Conservation (phyloP, 768 basidiomycete species). For the Mycena kentingensis region DNA sequence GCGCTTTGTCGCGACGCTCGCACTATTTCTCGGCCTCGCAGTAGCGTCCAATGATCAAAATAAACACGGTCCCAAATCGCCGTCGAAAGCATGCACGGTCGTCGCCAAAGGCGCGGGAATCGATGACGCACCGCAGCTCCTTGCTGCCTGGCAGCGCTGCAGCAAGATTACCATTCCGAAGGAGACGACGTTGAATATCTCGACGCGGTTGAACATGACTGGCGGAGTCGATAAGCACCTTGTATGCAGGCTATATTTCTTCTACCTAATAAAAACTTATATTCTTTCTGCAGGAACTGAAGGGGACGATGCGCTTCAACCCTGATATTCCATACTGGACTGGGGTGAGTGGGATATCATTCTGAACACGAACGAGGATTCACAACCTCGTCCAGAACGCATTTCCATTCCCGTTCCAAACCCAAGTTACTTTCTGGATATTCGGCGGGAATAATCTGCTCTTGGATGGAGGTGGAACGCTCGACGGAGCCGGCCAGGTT, state of each 20-base stretch:
- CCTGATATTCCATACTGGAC: slow-evolving; percentile 56
- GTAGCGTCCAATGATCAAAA: not conserved
- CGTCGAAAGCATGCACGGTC: not conserved
- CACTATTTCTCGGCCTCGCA: not conserved
- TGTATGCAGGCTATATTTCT: slow-evolving; percentile 31
- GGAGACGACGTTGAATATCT: slow-evolving; percentile 50
- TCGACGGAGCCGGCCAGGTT: slow-evolving; percentile 65
- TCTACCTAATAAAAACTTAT: not conserved
- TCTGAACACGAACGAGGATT: too few relatives aligned
- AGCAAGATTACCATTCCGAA: slow-evolving; percentile 45
- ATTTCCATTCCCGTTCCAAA: slow-evolving; percentile 54
- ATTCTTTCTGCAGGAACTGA: slow-evolving; percentile 37
- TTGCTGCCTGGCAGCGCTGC: slow-evolving; percentile 43
- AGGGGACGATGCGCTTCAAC: slow-evolving; percentile 52
- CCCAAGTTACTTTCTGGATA: slow-evolving; percentile 54
- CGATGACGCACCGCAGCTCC: slow-evolving; percentile 51
- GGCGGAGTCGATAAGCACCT: slow-evolving; percentile 49
- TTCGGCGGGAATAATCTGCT: slow-evolving; percentile 49
- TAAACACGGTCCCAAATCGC: not conserved
- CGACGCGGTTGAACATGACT: slow-evolving; percentile 55
- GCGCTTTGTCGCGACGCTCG: not conserved
- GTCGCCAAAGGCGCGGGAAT: not conserved
- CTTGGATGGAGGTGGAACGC: slow-evolving; percentile 59
- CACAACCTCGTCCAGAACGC: slow-evolving; percentile 46
- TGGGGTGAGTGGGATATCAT: slow-evolving; percentile 32